Evolutionary conservation across 2,329 filamentous ascomycete species (phyloP), one percentile per base, ranked within the genome.

Genomic region (Shiraia bambusicola): DNA sequence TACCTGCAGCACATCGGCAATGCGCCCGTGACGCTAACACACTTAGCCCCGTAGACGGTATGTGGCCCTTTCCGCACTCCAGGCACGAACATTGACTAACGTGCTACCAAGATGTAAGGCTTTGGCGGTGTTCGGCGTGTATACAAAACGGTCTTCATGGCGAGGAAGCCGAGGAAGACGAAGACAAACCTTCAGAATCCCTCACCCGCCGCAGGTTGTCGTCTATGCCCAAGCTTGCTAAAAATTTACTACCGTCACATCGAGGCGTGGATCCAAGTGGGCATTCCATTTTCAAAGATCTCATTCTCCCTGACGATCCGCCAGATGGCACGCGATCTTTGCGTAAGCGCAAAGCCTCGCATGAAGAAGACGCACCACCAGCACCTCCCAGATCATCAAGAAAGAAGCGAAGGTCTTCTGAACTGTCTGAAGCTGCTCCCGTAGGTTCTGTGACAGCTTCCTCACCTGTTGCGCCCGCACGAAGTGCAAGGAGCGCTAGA

Each of bases 321-420:
- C 76, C 86, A 72, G 86, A 92, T 66, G 87, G 85, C 32, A 84
- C 88, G 7, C 84, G 89, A 38, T 80, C 87, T 24, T 72, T 95
- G 45, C 80, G 91, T 46, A 95, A 95, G 70, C 82, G 91, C 39
- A 95, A 92, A 67, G 84, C 88, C 13, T 89, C 88, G 1, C 86
- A 87, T 3, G 75, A 79, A 10, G 79, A 82, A 42, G 75, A 88
- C 49, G 77, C 86, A 52, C 72, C 73, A 12, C 35, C 37, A 22
- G 19, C 19, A 27, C 69, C 72, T 12, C 54, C 58, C 29, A 60
- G 69, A 38, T 59, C 63, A 39, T 66, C 60, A 15, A 63, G 71
- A 35, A 76, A 74, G 55, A 71, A 71, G 41, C 66, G 69, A 30
- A 66, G 69, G 42, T 63, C 68, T 12, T 68, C 61, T 19, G 66